Evolutionary conservation across 306 rosid genomes (phyloP).

Genomic region (Rosa persica): DNA sequence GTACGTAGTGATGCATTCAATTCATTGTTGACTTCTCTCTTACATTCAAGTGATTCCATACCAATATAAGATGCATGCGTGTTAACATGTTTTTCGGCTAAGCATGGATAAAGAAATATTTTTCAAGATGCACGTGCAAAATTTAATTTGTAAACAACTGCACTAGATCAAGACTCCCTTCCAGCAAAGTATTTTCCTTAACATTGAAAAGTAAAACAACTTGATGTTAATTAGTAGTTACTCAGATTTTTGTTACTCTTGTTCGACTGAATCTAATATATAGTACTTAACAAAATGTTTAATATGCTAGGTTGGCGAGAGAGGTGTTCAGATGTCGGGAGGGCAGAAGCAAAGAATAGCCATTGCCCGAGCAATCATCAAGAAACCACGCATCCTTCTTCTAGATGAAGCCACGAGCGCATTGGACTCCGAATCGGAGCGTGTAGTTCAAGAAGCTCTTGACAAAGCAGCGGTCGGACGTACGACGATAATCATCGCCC

Average conservation of each 20-base stretch:
- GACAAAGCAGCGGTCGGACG: constrained; percentile 78
- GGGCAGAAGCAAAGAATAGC: constrained; percentile 96
- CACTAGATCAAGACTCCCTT: neutral
- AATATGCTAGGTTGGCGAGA: constrained; percentile 68
- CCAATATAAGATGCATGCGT: neutral
- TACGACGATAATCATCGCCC: constrained; percentile 85
- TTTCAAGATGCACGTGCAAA: neutral
- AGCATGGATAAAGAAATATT: neutral
- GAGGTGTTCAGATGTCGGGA: constrained; percentile 92
- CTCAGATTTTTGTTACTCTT: neutral
- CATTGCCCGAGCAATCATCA: constrained; percentile 77
- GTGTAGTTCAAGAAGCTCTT: constrained; percentile 80
- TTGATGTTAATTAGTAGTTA: neutral
- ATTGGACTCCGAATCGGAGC: constrained; percentile 76
- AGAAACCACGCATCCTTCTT: constrained; percentile 65
- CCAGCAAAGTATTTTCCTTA: neutral
- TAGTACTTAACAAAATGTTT: neutral
- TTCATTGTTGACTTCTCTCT: no score
- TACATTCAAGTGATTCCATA: neutral
- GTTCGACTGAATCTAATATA: neutral
- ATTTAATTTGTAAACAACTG: neutral
- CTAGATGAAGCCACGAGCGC: constrained; percentile 95
- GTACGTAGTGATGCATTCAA: no score
- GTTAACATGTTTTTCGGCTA: neutral
- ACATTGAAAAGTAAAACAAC: neutral